Conservation (phyloP, 495 filamentous ascomycete genomes). For the Aspergillus bridgeri region DNA sequence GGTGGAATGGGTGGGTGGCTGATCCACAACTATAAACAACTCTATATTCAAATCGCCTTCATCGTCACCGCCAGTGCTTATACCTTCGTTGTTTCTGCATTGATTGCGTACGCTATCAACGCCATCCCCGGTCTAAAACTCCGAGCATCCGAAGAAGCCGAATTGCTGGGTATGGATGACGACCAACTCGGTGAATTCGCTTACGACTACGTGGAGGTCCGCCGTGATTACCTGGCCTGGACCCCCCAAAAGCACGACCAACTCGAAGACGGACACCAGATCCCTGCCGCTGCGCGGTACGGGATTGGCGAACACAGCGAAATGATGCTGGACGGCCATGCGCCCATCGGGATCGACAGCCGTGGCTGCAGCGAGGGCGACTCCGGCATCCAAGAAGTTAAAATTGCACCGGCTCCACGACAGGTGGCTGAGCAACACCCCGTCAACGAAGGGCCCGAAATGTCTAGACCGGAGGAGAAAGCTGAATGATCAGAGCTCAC, state of each 20-base stretch:
- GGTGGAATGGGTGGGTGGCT: slow-evolving; percentile 72
- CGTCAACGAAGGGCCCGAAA: slow-evolving; percentile 5
- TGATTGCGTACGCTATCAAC: slow-evolving; percentile 84
- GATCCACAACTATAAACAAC: slow-evolving; percentile 81
- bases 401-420: slow-evolving; percentile 27
- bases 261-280: slow-evolving; percentile 56
- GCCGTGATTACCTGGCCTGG: slow-evolving; percentile 96
- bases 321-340: slow-evolving; percentile 63
- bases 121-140: slow-evolving; percentile 85
- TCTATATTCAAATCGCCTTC: slow-evolving; percentile 92
- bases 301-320: slow-evolving; percentile 76
- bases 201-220: slow-evolving; percentile 98
- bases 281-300: slow-evolving; percentile 68
- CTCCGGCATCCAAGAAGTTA: slow-evolving; percentile 37
- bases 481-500: slow-evolving; percentile 1
- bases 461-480: slow-evolving; percentile 26
- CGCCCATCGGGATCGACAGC: slow-evolving; percentile 48
- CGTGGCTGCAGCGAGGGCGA: slow-evolving; percentile 34
- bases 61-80: slow-evolving; percentile 72
- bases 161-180: slow-evolving; percentile 97
- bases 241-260: slow-evolving; percentile 77
- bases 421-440: slow-evolving; percentile 34
- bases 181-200: slow-evolving; percentile 98
- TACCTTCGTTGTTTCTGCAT: slow-evolving; percentile 77
- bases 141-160: slow-evolving; percentile 91